Base-by-base conservation (phyloP, 148 eudicot species). In the Chenopodium berlandieri region DNA sequence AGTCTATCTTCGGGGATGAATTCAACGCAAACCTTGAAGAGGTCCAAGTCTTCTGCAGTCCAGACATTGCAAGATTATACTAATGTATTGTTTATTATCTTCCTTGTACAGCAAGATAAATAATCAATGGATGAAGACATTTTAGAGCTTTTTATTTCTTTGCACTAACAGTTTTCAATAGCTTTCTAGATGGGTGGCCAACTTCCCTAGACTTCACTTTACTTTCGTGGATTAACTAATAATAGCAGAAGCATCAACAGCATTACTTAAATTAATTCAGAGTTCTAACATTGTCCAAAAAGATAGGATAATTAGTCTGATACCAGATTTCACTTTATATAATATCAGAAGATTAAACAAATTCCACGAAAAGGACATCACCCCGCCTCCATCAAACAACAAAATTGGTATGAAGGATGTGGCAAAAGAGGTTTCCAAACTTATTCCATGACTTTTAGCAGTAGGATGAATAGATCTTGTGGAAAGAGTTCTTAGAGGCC, bases 21-120 rank as follows among this genome's bases (percentile, higher is more conserved):
- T 52, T 65, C 27, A 89, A 75, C 86, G 93, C 83, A 30, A 75
- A 81, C 77, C 85, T 96, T 80, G 90, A 81, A 34, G 97, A 94
- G 81, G 97, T 91, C 46, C 86, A 88, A 83, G 98, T 94, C 47
- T 94, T 96, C 83, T 96, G 97, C 81, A 86, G 91, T 84, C 97
- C 97, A 79, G 88, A 92, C 69, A 91, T 91, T 81, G 97, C 98
- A 40, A 90, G 88, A 83, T 85, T 95, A 71, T 93, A 95, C 84
- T 93, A 79, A 85, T 72, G 25, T 31, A 50, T 71, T 62, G 47
- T 62, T 32, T 27, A 23, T 60, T 70, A 25, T 70, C 12, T 11
- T 31, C 52, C 27, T 73, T 63, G 22, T 25, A 63, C 76, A 32
- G 52, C 56, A 71, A 17, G 10, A 23, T 60, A 34, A 13, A 32